A percentile compares a stretch with the other conserved stretches of the same genome.
Conservation (phyloP, 441 rosid genomes). For the Syzygium syzygioides region DNA sequence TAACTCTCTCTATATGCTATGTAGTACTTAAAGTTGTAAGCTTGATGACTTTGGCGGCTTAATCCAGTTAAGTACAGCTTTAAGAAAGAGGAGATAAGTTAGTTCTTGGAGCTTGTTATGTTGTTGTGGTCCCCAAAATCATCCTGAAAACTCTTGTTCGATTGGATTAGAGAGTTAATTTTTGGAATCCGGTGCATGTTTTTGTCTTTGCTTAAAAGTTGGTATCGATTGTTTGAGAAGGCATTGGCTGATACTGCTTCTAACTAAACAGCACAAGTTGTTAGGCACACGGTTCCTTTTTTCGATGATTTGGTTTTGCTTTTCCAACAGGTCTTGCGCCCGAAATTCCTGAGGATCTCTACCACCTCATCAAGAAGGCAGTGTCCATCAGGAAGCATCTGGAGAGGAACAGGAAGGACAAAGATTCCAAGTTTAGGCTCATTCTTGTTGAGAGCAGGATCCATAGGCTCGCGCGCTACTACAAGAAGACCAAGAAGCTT, state of each 20-base stretch:
- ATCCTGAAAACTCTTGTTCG: not conserved
- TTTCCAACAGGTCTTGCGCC: conserved; percentile 43
- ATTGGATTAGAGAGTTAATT: not conserved
- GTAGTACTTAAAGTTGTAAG: not conserved
- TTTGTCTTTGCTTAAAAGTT: not conserved
- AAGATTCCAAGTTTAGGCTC: conserved; percentile 64
- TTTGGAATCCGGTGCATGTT: not conserved
- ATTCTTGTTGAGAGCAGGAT: conserved; percentile 73
- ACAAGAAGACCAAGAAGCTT: conserved; percentile 80
- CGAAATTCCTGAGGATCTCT: conserved; percentile 69
- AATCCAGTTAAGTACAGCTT: not conserved
- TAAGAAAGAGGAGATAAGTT: not conserved
- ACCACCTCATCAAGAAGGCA: conserved; percentile 70
- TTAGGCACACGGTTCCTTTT: not conserved
- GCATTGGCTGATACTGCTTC: not conserved
- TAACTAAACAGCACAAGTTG: not conserved
- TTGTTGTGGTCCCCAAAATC: not conserved
- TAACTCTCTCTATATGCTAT: not conserved
- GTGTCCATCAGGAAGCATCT: conserved; percentile 67
- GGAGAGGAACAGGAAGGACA: conserved; percentile 70
- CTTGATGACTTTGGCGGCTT: not conserved
- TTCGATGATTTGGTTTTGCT: not conserved
- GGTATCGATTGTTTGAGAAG: not conserved
- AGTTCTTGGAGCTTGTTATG: not conserved
- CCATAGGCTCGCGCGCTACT: conserved; percentile 69